These are phyloP conservation scores for Pseudonectria buxi DNA, from an alignment of 2,329 filamentous ascomycete genomes.

Conservation along the genomic window DNA sequence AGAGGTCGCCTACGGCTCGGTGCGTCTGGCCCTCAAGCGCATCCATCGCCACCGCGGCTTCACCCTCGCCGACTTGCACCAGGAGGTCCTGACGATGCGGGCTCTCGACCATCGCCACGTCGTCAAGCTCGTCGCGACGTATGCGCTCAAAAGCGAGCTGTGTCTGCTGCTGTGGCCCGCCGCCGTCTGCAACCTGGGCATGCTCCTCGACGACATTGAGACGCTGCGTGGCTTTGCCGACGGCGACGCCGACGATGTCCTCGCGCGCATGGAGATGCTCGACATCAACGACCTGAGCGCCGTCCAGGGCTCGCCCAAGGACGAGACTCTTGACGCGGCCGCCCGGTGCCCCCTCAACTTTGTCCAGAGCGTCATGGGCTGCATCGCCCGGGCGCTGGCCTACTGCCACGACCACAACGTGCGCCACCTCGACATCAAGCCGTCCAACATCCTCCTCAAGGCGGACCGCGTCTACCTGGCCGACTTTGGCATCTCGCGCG, in stretches of 20 bases:
- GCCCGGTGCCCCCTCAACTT: constrained; percentile 34
- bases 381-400: constrained; percentile 36
- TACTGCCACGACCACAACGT: constrained; percentile 37
- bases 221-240: constrained; percentile 27
- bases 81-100: constrained; percentile 42
- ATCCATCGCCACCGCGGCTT: constrained; percentile 30
- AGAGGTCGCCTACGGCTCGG: constrained; percentile 33
- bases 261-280: constrained; percentile 31
- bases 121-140: constrained; percentile 41
- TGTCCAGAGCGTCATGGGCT: constrained; percentile 37
- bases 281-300: constrained; percentile 32
- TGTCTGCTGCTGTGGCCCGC: constrained; percentile 42
- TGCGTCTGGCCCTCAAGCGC: constrained; percentile 40
- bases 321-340: constrained; percentile 13
- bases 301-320: constrained; percentile 22
- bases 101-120: constrained; percentile 42
- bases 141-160: constrained; percentile 35
- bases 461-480: constrained; percentile 40
- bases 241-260: constrained; percentile 34
- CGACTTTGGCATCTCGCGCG: constrained; percentile 43
- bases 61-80: constrained; percentile 35
- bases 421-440: constrained; percentile 42
- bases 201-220: constrained; percentile 38
- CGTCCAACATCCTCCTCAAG: constrained; percentile 40
- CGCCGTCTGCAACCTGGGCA: constrained; percentile 38